Evolutionary conservation across 352 stramenopile species (phyloP), one percentile per base, ranked within the genome.

Genomic region (Halophytophthora batemanensis): DNA sequence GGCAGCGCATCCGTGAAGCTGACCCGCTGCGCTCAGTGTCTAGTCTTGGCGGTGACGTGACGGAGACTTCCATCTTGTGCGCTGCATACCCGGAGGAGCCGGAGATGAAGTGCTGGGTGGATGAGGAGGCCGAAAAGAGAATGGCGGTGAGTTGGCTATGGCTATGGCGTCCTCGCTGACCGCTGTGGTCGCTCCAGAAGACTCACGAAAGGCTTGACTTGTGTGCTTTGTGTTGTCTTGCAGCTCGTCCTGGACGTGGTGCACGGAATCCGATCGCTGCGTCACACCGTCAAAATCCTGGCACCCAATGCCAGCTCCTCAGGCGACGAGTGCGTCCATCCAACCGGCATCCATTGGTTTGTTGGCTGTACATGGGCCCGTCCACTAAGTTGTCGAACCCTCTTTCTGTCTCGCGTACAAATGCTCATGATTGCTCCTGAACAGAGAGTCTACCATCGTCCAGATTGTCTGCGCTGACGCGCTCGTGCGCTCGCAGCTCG

Each of bases 191-290:
- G 15, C 8, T 34, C 23, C 2, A 31, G 25, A 31, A 31, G 25
- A 31, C 25, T 31, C 6, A 22, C 29, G 22, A 10, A 15, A 2
- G 21, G 5, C 17, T 3, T 35, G 22, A 51, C 5, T 50, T 7
- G 12, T 40, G 8, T 42, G 28, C 4, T 51, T 7, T 45, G 23
- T 46, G 11, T 42, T 34, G 5, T 7, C 33, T 48, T 44, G 28
- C 46, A 93, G 82, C 52, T 91, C 15, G 68, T 93, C 19, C 60
- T 91, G 56, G 84, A 93, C 19, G 80, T 98, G 33, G 90, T 98
- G 48, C 86, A 97, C 60, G 90, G 87, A 17, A 97, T 96, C 41
- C 82, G 97, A 14, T 98, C 96, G 6, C 74, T 99, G 13, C 73
- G 77, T 11, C 83, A 90, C 58, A 89, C 77, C 0, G 64, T 89